Percentiles rank a stretch among this genome's conserved stretches.
Conservation (phyloP, 331 rosid species). For the Quercus phellos region DNA sequence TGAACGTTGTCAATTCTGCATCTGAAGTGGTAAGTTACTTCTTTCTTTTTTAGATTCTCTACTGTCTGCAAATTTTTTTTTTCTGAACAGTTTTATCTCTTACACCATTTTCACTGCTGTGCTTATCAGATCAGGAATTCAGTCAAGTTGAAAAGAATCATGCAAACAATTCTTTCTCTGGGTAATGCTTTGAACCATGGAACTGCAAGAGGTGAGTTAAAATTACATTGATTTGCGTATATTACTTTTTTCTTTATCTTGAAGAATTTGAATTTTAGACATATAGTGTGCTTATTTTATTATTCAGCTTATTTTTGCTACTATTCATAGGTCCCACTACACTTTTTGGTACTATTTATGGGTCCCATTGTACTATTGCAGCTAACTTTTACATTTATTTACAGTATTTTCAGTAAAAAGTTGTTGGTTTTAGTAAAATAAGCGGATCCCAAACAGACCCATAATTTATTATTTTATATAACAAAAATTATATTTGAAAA, state of each 20-base stretch:
- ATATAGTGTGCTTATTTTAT: background rate
- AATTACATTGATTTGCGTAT: background rate
- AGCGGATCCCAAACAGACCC: fast-evolving
- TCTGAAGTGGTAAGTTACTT: slow-evolving; percentile 69
- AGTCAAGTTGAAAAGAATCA: slow-evolving; percentile 88
- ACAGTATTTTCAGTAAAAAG: too few relatives aligned
- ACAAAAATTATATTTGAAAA: background rate
- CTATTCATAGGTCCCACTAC: fast-evolving
- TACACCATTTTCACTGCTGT: slow-evolving; percentile 19
- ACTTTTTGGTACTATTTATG: too few relatives aligned
- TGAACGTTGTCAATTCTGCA: slow-evolving; percentile 64
- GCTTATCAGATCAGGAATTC: slow-evolving; percentile 82
- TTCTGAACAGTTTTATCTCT: slow-evolving; percentile 9
- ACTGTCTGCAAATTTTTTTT: background rate
- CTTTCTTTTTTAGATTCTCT: slow-evolving; percentile 8
- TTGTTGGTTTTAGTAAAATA: too few relatives aligned
- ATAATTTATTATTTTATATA: background rate
- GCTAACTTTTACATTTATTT: too few relatives aligned
- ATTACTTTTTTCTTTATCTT: slow-evolving; percentile 4
- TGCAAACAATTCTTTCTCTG: slow-evolving; percentile 98
- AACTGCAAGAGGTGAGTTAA: slow-evolving; percentile 90
- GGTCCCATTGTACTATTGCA: too few relatives aligned
- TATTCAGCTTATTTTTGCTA: too few relatives aligned
- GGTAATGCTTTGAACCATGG: slow-evolving; percentile 98
- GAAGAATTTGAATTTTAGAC: background rate